Percentiles rank a stretch among this genome's conserved stretches.
These are phyloP conservation scores for Hyaloscypha variabilis DNA, from an alignment of 495 filamentous ascomycete species.

Conservation along the genomic window DNA sequence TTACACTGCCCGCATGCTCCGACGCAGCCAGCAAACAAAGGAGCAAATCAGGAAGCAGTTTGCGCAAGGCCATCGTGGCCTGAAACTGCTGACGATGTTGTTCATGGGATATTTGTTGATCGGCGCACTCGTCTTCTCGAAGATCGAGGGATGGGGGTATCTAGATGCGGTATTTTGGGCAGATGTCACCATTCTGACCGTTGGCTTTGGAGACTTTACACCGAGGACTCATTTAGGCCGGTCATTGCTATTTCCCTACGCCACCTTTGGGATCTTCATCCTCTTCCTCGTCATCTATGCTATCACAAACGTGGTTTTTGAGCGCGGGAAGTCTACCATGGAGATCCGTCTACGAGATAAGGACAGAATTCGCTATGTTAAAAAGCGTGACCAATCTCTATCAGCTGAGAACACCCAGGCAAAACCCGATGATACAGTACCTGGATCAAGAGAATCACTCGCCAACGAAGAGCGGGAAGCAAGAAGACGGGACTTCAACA, in stretches of 20 bases:
- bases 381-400: slow-evolving; percentile 39
- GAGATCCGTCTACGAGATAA: slow-evolving; percentile 69
- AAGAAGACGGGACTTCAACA: slow-evolving; percentile 42
- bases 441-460: slow-evolving; percentile 16
- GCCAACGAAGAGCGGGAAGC: slow-evolving; percentile 68
- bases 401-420: neutral
- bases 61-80: slow-evolving; percentile 67
- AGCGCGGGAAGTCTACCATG: slow-evolving; percentile 71
- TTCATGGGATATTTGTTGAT: slow-evolving; percentile 74
- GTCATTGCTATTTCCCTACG: slow-evolving; percentile 73
- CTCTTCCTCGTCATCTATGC: slow-evolving; percentile 83
- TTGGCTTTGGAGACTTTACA: slow-evolving; percentile 77
- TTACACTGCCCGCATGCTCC: slow-evolving; percentile 53
- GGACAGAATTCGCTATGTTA: slow-evolving; percentile 56
- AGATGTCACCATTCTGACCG: slow-evolving; percentile 78
- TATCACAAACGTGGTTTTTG: slow-evolving; percentile 72
- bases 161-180: slow-evolving; percentile 81
- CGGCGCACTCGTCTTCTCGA: slow-evolving; percentile 69
- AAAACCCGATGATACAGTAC: slow-evolving; percentile 39
- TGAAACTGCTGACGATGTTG: slow-evolving; percentile 83
- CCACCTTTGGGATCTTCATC: slow-evolving; percentile 75
- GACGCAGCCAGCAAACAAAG: slow-evolving; percentile 50
- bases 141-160: slow-evolving; percentile 74
- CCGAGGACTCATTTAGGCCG: slow-evolving; percentile 57
- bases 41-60: slow-evolving; percentile 62